These are phyloP conservation scores for Rosa multiflora DNA, from an alignment of 306 rosid species.

Conservation along the genomic window DNA sequence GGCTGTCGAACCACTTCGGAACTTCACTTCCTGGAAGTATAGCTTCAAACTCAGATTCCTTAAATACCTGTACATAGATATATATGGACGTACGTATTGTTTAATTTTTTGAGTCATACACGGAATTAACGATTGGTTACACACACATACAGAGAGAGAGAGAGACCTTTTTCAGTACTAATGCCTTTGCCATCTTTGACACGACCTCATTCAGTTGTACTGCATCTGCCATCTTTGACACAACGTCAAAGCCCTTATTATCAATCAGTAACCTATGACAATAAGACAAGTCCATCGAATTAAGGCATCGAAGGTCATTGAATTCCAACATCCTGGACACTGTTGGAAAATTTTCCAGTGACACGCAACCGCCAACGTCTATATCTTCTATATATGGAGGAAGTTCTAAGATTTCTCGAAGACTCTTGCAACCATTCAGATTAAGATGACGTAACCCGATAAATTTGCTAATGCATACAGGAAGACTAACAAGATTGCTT, in stretches of 20 bases:
- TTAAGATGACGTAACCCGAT: background rate
- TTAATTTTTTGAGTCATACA: too few species aligned
- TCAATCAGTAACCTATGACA: background rate
- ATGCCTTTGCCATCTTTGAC: too few species aligned
- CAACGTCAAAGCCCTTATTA: background rate
- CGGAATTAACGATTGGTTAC: too few species aligned
- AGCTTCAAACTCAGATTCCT: too few species aligned
- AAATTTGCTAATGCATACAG: background rate
- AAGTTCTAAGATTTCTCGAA: background rate
- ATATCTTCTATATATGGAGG: background rate
- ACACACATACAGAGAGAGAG: too few species aligned
- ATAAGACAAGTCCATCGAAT: background rate
- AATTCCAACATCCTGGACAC: background rate
- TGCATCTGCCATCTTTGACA: background rate
- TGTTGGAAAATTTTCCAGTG: background rate
- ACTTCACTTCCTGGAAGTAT: conserved; percentile 6
- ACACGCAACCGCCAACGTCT: too few species aligned
- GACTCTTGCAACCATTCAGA: background rate
- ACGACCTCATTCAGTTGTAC: background rate
- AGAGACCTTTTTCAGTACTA: too few species aligned
- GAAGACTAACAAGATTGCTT: background rate
- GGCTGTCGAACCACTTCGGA: too few species aligned
- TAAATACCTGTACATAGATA: too few species aligned
- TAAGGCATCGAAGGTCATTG: background rate
- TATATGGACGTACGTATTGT: too few species aligned